Base-by-base conservation (phyloP, 768 basidiomycete species). In the Suillus clintonianus region DNA sequence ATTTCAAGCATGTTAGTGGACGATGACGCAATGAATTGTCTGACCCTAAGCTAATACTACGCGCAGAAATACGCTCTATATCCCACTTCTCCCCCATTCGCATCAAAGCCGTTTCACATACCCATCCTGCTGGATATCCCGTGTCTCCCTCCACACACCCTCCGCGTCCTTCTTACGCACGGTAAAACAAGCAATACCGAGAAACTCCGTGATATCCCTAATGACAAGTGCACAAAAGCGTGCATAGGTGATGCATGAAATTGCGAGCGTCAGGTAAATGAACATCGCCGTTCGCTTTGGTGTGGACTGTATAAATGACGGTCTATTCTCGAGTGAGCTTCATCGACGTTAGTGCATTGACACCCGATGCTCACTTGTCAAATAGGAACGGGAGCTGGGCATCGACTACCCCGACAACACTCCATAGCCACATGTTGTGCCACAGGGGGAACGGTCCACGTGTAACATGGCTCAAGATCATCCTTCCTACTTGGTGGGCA, bases 151-250 rank as follows among this genome's bases (percentile, higher is more conserved):
- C 91, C 91, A 92, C 19, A 82, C 78, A 13, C 91, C 90, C 53
- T 83, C 74, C 42, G 78, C 78, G 67, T 94, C 93, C 83, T 87
- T 92, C 80, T 92, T 95, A 61, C 89, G 82, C 51, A 97, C 95
- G 17, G 92, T 94, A 72, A 97, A 95, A 79, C 95, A 98, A 1
- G 94, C 97, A 69, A 97, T 94, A 14, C 97, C 97, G 65, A 97
- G 84, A 77, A 90, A 90, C 64, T 95, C 86, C 62, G 94, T 97
- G 76, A 98, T 94, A 67, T 95, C 91, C 64, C 76, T 77, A 69
- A 96, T 94, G 61, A 96, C 94, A n/a, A 90, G 79, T 34, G 85
- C 82, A 69, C 89, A 91, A 76, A 96, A 96, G 50, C 90, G 83
- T 30, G 82, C 86, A 69, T 94, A 97, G 47, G 85, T 83, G 70